These are phyloP conservation scores for Ophiocordyceps robertsii DNA, from an alignment of 2,329 filamentous ascomycete species.

Conservation along the genomic window DNA sequence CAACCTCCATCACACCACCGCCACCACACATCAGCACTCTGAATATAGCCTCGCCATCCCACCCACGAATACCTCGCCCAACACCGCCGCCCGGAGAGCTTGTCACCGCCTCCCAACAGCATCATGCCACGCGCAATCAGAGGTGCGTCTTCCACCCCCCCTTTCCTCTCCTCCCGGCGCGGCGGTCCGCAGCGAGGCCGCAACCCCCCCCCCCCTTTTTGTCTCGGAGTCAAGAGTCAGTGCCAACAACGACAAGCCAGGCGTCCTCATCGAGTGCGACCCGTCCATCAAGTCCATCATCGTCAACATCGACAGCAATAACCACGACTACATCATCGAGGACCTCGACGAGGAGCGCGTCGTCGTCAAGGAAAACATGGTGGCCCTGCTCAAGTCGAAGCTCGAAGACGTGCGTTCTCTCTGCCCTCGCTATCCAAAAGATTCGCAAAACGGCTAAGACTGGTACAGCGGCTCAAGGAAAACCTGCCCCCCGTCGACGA, in stretches of 20 bases:
- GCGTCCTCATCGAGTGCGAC: conserved; percentile 68
- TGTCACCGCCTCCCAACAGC: background rate
- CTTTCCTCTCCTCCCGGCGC: conserved; percentile 1
- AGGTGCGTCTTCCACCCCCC: conserved; percentile 23
- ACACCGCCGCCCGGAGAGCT: too few relatives aligned
- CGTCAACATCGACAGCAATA: conserved; percentile 57
- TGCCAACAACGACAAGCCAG: conserved; percentile 19
- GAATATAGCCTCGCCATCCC: too few relatives aligned
- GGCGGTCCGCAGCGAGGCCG: too few relatives aligned
- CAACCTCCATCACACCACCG: too few relatives aligned
- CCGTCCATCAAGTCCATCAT: conserved; percentile 83
- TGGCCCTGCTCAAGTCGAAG: conserved; percentile 50
- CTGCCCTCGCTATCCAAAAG: background rate
- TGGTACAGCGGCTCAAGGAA: conserved; percentile 32
- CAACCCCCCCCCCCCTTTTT: too few relatives aligned
- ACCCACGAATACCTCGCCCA: too few relatives aligned
- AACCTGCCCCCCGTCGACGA: conserved; percentile 37
- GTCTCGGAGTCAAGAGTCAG: too few relatives aligned
- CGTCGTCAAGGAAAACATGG: conserved; percentile 62
- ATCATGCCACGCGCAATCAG: conserved; percentile 44
- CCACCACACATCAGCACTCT: too few relatives aligned
- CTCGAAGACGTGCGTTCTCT: conserved; percentile 49
- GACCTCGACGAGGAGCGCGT: conserved; percentile 67
- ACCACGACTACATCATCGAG: conserved; percentile 65
- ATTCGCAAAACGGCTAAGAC: background rate